Conservation (phyloP, 805 yeast species). For the Saturnispora sekii region DNA sequence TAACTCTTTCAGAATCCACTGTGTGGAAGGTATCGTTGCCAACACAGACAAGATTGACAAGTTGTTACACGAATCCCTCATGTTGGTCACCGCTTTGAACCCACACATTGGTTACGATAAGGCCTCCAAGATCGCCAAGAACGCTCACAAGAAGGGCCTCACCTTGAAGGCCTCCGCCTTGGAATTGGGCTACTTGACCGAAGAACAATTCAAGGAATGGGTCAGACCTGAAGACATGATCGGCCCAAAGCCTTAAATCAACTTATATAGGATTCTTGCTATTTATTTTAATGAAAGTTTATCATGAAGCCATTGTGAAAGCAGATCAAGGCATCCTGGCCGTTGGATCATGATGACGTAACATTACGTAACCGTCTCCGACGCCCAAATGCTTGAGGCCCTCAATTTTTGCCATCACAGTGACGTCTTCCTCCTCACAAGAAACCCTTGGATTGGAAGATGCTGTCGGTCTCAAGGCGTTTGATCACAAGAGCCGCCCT, state of each 20-base stretch:
- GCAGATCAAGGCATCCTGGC: too few species aligned
- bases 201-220: slow-evolving; percentile 90
- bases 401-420: slow-evolving; percentile 1
- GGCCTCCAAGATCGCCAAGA: slow-evolving; percentile 96
- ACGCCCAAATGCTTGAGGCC: neutral
- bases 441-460: neutral
- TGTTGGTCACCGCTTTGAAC: slow-evolving; percentile 97
- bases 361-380: neutral
- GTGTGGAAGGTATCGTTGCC: slow-evolving; percentile 91
- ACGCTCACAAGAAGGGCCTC: slow-evolving; percentile 96
- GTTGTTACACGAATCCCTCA: slow-evolving; percentile 85
- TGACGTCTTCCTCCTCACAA: too few species aligned
- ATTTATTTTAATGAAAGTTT: neutral
- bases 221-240: slow-evolving; percentile 97
- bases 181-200: slow-evolving; percentile 76
- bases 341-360: neutral
- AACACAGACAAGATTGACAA: slow-evolving; percentile 80
- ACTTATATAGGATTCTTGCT: neutral
- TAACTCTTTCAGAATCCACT: slow-evolving; percentile 83
- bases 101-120: slow-evolving; percentile 98
- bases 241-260: slow-evolving; percentile 55
- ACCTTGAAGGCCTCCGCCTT: slow-evolving; percentile 92
- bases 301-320: neutral
- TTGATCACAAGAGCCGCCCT: neutral
- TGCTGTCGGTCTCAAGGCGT: slow-evolving; percentile 5